A percentile compares a stretch with the other conserved stretches of the same genome.
Evolutionary conservation across 2,329 filamentous ascomycete genomes (phyloP).

Genomic region (Penicillium rolfsii): DNA sequence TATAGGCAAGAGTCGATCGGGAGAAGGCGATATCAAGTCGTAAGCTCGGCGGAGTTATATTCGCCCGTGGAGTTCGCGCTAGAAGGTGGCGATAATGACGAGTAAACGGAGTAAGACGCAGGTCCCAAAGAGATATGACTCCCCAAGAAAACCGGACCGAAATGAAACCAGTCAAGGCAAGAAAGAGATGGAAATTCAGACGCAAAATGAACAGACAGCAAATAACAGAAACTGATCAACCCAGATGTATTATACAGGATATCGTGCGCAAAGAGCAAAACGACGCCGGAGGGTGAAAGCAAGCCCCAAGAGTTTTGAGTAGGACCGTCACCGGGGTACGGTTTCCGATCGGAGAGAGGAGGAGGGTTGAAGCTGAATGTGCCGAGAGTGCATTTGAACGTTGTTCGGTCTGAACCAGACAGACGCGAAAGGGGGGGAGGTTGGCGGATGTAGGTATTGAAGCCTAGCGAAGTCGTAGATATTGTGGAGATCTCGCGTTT

Average conservation of each 20-base stretch:
- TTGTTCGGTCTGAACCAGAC: slow-evolving; percentile 32
- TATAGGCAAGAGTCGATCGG: not conserved
- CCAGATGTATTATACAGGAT: slow-evolving; percentile 52
- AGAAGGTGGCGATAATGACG: slow-evolving; percentile 7
- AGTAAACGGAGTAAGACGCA: not conserved
- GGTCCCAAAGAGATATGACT: not conserved
- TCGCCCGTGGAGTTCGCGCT: not conserved
- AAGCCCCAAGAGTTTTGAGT: slow-evolving; percentile 26
- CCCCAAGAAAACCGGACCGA: slow-evolving; percentile 22
- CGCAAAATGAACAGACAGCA: slow-evolving; percentile 22
- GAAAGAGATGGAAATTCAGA: slow-evolving; percentile 21
- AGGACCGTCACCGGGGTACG: slow-evolving; percentile 50
- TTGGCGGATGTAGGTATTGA: not conserved
- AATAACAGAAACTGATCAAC: slow-evolving; percentile 30
- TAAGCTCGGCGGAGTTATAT: not conserved
- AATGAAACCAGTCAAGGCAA: slow-evolving; percentile 17
- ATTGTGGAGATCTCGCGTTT: slow-evolving; percentile 1
- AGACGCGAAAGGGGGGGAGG: slow-evolving; percentile 12
- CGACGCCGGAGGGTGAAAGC: slow-evolving; percentile 36
- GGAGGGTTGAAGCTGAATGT: slow-evolving; percentile 44
- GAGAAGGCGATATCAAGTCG: not conserved
- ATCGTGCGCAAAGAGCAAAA: slow-evolving; percentile 42
- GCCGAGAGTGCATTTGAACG: slow-evolving; percentile 52
- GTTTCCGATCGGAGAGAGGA: slow-evolving; percentile 47
- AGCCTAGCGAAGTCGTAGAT: slow-evolving; percentile 3